Conservation (phyloP, 78 protist species). For the Ministeria vibrans region DNA sequence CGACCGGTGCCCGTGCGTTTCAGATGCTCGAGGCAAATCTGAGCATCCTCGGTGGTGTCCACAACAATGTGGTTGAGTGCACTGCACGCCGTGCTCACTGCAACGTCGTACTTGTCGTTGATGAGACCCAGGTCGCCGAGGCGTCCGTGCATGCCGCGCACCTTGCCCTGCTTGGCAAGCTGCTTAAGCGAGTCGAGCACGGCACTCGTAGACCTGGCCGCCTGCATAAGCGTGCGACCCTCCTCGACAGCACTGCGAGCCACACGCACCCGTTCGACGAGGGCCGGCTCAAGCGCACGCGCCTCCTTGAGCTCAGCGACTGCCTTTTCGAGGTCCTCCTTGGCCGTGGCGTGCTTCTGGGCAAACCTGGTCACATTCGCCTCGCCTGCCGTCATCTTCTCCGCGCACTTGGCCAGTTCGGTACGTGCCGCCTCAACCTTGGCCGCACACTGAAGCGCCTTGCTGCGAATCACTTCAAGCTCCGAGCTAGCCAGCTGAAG, state of each 20-base stretch:
- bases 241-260: conserved; percentile 18
- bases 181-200: conserved; percentile 45
- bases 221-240: background rate
- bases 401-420: background rate
- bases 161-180: conserved; percentile 21
- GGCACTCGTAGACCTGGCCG: background rate
- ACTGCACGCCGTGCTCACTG: conserved; percentile 86
- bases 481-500: background rate
- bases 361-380: background rate
- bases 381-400: background rate
- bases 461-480: background rate
- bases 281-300: background rate
- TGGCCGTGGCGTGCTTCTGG: background rate
- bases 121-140: conserved; percentile 95
- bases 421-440: background rate
- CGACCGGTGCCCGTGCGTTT: conserved; percentile 71
- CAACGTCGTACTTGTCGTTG: conserved; percentile 85
- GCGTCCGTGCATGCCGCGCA: conserved; percentile 85
- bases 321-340: conserved; percentile 15
- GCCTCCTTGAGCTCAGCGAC: conserved; percentile 15
- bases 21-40: conserved; percentile 38
- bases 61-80: conserved; percentile 84
- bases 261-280: background rate
- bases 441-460: background rate
- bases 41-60: conserved; percentile 68